Evolutionary conservation across 169 alveolate species (phyloP), one percentile per base, ranked within the genome.

Genomic region (Miamiensis avidus): DNA sequence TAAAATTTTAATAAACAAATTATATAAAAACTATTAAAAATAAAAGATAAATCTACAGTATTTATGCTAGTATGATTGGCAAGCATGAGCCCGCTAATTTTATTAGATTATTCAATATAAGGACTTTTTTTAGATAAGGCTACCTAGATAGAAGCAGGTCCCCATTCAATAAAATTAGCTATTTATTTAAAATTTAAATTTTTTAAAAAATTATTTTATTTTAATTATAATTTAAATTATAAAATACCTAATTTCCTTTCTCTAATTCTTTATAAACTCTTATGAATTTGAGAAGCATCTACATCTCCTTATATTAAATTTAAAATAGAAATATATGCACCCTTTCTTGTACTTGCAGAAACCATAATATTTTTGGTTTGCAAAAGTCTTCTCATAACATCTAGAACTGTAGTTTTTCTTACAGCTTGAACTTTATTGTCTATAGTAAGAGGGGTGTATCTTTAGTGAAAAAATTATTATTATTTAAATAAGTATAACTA

Each of bases 11-110:
- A 34, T 64, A 1, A 28, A 25, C 28, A 0, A 30, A 0, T 29
- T n/a, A 25, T 25, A 15, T 29, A 84, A 34, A 84, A 74, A 29
- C 77, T 84, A 82, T 32, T 26, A 27, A 76, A 79, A 79, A 78
- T 76, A 32, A 0, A 25, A 34, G 64, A 31, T 16, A 31, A 73
- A 20, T 33, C 30, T 30, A 83, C 92, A 25, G 93, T 85, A n/a
- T 76, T 91, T 31, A 99, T 99, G n/a, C 99, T 97, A 0, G 99
- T 99, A 92, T 99, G 99, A 86, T 99, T 99, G 4, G 99, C 99
- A 91, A 99, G 93, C 99, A 99, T 98, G 76, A 99, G 96, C 25
- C 99, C 99, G 32, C 97, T 96, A n/a, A 98, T 99, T 92, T 98
- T 98, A 95, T 98, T 99, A 29, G 98, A 95, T 26, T 98, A 97